These are phyloP conservation scores for Naganishia albida DNA, from an alignment of 1,284 basidiomycete species.

Conservation along the genomic window DNA sequence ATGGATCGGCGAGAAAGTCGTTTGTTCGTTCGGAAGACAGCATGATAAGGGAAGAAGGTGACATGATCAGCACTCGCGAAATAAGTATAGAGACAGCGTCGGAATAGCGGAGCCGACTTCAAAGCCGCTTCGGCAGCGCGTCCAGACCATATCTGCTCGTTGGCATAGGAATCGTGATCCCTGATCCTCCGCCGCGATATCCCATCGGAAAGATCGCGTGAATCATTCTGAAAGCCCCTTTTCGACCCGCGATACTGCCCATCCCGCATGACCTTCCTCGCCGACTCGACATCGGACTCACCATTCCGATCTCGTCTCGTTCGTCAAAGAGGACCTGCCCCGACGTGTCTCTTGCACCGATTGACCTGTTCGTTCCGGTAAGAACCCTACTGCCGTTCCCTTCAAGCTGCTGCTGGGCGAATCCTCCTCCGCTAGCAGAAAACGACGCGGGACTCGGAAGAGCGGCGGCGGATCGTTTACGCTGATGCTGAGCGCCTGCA, in stretches of 20 bases:
- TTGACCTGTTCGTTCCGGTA: neutral
- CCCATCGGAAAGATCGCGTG: neutral
- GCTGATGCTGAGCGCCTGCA: slow-evolving; percentile 18
- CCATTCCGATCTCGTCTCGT: slow-evolving; percentile 13
- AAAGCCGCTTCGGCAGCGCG: neutral
- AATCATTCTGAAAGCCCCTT: neutral
- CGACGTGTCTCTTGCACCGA: neutral
- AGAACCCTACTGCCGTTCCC: neutral
- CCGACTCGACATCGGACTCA: neutral
- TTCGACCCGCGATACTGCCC: neutral
- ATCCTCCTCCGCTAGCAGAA: neutral
- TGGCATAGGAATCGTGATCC: neutral
- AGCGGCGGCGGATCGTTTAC: slow-evolving; percentile 5
- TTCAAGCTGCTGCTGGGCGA: slow-evolving; percentile 10
- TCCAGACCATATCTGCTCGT: too few relatives aligned
- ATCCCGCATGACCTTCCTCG: neutral
- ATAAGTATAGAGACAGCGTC: neutral
- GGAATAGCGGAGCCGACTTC: neutral
- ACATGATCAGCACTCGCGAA: neutral
- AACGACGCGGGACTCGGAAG: neutral
- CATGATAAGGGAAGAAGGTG: neutral
- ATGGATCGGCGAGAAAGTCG: neutral
- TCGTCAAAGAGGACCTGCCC: slow-evolving; percentile 22
- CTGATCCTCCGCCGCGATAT: neutral
- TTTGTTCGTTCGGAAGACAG: neutral